Conservation (phyloP, 139 green algal genomes). For the Coelastrella sp. region DNA sequence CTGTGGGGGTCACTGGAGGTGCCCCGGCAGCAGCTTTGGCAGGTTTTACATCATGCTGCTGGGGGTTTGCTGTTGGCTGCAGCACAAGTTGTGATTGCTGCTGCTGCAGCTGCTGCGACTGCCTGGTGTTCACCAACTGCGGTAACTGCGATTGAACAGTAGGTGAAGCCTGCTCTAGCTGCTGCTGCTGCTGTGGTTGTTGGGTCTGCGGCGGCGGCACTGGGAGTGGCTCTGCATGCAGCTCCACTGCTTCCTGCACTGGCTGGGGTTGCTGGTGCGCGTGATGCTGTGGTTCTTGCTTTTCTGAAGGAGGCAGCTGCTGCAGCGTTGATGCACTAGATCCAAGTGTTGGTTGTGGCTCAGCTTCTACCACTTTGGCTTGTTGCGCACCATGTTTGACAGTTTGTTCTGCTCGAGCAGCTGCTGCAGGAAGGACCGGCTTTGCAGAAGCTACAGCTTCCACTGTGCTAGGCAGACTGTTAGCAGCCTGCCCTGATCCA, state of each 20-base stretch:
- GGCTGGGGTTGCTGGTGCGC: not conserved
- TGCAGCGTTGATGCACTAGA: too few relatives aligned
- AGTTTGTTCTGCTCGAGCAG: too few relatives aligned
- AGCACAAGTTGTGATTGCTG: not conserved
- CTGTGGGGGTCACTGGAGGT: not conserved
- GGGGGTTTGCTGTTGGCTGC: not conserved
- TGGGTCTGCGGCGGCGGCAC: not conserved
- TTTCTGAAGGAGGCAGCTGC: too few relatives aligned
- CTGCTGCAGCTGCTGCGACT: conserved; percentile 27
- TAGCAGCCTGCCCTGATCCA: too few relatives aligned
- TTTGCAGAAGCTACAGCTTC: too few relatives aligned
- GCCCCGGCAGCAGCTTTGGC: not conserved
- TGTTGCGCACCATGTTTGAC: too few relatives aligned
- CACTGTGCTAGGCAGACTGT: too few relatives aligned
- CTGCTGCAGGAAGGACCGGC: too few relatives aligned
- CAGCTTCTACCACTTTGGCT: too few relatives aligned
- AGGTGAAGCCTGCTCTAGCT: not conserved
- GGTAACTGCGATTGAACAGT: not conserved
- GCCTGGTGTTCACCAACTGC: not conserved
- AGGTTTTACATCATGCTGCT: not conserved
- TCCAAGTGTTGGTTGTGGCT: too few relatives aligned
- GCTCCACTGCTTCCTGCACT: not conserved
- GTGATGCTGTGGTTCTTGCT: conserved; percentile 2
- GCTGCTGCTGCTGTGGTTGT: conserved; percentile 17
- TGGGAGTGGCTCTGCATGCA: too few relatives aligned